Conservation (phyloP, 768 basidiomycete genomes). For the Mycena pura region DNA sequence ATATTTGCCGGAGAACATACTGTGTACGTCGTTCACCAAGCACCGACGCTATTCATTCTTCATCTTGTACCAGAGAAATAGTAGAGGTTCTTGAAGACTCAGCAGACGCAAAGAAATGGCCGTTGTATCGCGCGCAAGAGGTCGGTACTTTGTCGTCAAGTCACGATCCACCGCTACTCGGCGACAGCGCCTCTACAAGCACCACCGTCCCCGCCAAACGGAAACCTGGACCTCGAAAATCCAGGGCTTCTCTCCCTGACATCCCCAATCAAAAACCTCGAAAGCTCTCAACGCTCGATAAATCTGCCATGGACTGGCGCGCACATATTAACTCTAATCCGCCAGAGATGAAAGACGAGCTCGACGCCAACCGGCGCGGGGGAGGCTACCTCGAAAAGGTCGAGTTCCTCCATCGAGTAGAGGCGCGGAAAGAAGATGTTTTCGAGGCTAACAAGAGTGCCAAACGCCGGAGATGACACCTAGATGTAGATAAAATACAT, state of each 20-base stretch:
- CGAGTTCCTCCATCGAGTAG: conserved; percentile 81
- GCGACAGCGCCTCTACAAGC: conserved; percentile 16
- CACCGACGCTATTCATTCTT: conserved; percentile 16
- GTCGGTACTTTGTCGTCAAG: conserved; percentile 7
- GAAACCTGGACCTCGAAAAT: conserved; percentile 69
- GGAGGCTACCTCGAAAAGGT: conserved; percentile 88
- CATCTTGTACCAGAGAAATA: conserved; percentile 69
- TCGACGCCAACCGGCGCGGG: conserved; percentile 74
- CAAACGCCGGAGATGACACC: conserved; percentile 54
- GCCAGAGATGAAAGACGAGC: conserved; percentile 64
- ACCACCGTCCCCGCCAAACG: conserved; percentile 39
- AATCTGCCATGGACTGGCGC: conserved; percentile 88
- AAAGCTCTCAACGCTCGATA: conserved; percentile 84
- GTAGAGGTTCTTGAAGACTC: conserved; percentile 77
- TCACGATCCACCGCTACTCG: neutral
- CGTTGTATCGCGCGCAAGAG: conserved; percentile 47
- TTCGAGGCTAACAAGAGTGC: conserved; percentile 61
- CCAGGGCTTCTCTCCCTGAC: conserved; percentile 61
- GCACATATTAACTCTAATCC: conserved; percentile 59
- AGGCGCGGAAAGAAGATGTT: conserved; percentile 69
- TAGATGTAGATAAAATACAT: too few relatives aligned
- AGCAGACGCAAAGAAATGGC: conserved; percentile 79
- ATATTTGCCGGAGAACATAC: conserved; percentile 81
- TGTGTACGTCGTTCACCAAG: conserved; percentile 53
- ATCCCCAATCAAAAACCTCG: conserved; percentile 68